Conservation (phyloP, 768 basidiomycete species). For the Pholiota conissans region DNA sequence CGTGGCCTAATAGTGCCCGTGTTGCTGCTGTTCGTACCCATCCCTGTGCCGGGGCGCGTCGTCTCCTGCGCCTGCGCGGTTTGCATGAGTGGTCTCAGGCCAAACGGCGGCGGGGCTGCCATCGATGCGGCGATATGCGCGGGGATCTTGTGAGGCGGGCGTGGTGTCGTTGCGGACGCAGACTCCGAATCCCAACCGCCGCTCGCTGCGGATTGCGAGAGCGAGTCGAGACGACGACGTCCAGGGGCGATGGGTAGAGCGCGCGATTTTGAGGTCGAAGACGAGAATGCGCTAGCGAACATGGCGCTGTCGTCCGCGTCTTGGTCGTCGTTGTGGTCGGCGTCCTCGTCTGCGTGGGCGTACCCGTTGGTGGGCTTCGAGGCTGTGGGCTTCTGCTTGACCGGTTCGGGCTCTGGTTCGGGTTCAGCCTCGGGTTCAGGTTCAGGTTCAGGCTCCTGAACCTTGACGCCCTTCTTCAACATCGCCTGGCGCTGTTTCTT, state of each 20-base stretch:
- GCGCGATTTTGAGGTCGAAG: neutral
- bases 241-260: neutral
- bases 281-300: neutral
- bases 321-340: neutral
- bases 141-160: conserved; percentile 24
- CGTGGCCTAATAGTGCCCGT: conserved; percentile 1
- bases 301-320: neutral
- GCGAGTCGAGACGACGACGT: neutral
- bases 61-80: neutral
- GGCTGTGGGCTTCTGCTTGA: neutral
- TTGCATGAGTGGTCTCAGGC: conserved; percentile 1
- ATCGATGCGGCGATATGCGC: conserved; percentile 11
- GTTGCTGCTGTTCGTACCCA: conserved; percentile 4
- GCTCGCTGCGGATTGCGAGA: neutral
- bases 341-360: neutral
- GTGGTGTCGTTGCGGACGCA: conserved; percentile 21
- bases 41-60: conserved; percentile 8
- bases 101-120: conserved; percentile 4
- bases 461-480: conserved; percentile 17
- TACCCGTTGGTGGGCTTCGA: neutral
- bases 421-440: conserved; percentile 15
- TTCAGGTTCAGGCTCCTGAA: conserved; percentile 8
- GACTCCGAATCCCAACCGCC: conserved; percentile 7
- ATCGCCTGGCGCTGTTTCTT: conserved; percentile 32
- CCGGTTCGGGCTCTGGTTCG: conserved; percentile 10